Evolutionary conservation across 169 alveolate species (phyloP).

Genomic region (Babesia ovata): DNA sequence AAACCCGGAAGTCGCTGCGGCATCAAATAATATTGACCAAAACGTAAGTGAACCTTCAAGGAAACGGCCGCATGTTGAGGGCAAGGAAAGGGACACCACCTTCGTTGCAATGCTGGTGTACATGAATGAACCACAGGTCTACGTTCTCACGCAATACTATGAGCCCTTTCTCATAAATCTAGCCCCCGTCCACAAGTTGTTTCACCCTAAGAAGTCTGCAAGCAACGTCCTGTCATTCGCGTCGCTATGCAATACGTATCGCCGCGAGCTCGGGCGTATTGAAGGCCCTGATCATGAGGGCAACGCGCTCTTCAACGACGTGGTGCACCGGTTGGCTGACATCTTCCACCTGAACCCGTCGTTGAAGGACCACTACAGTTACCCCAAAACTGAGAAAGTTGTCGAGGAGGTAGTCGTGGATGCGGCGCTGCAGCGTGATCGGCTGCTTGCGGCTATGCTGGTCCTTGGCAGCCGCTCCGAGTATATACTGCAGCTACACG

Average conservation of each 20-base stretch:
- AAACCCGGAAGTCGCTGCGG: no score
- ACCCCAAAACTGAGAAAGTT: neutral
- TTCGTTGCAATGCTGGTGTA: conserved; percentile 12
- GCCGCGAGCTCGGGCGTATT: neutral
- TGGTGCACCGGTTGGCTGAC: neutral
- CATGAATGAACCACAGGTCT: conserved; percentile 16
- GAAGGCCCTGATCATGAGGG: neutral
- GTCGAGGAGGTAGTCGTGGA: neutral
- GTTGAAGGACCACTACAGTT: neutral
- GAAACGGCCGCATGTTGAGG: no score
- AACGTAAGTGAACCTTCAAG: no score
- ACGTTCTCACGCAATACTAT: conserved; percentile 25
- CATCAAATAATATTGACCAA: no score
- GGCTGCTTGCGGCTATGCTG: conserved; percentile 9
- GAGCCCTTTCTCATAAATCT: conserved; percentile 4
- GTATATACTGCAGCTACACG: conserved; percentile 35
- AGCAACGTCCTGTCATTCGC: neutral
- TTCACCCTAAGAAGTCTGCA: neutral
- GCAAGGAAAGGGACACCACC: no score
- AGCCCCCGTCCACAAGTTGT: neutral
- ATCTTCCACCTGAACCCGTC: neutral
- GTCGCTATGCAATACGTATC: conserved; percentile 5
- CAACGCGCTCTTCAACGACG: neutral
- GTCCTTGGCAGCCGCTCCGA: conserved; percentile 54
- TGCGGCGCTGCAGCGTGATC: conserved; percentile 1